phyloP scores from a whole-genome alignment of 2,329 filamentous ascomycete genomes.

The Penicillium sp. region DNA sequence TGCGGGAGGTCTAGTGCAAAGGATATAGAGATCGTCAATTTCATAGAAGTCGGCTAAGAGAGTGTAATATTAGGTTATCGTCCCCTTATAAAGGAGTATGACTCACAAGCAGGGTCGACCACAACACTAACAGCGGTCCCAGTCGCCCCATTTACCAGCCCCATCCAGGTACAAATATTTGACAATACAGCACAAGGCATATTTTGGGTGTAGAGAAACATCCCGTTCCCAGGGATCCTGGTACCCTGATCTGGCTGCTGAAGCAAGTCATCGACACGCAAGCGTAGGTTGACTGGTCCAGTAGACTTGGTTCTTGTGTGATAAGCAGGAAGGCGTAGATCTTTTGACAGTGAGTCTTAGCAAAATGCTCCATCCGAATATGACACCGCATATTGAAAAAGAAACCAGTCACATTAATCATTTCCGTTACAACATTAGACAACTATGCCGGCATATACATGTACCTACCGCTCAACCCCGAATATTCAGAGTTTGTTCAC shows the following conservation, averaged over 20 bases:
- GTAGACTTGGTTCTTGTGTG: constrained; percentile 10
- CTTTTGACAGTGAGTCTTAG: neutral
- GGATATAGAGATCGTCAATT: constrained; percentile 18
- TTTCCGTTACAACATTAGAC: no score
- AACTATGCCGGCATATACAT: no score
- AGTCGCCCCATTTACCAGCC: constrained; percentile 1
- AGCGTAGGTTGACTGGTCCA: neutral
- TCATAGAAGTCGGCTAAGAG: constrained; percentile 14
- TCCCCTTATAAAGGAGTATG: neutral
- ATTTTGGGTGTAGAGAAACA: neutral
- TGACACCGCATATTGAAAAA: no score
- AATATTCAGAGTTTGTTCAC: no score
- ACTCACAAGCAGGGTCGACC: constrained; percentile 1
- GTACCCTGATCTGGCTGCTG: neutral
- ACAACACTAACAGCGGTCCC: neutral
- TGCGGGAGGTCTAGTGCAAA: constrained; percentile 17
- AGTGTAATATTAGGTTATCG: neutral
- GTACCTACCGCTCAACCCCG: no score
- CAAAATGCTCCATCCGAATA: constrained; percentile 7
- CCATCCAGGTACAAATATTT: neutral
- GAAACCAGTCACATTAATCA: no score
- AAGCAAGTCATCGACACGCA: neutral
- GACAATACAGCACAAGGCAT: constrained; percentile 1
- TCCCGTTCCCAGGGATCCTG: neutral
- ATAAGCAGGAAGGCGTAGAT: constrained; percentile 8